A percentile compares a stretch with the other conserved stretches of the same genome.
Conservation (phyloP, 177 flowering plant species). For the Tripterygium wilfordii region DNA sequence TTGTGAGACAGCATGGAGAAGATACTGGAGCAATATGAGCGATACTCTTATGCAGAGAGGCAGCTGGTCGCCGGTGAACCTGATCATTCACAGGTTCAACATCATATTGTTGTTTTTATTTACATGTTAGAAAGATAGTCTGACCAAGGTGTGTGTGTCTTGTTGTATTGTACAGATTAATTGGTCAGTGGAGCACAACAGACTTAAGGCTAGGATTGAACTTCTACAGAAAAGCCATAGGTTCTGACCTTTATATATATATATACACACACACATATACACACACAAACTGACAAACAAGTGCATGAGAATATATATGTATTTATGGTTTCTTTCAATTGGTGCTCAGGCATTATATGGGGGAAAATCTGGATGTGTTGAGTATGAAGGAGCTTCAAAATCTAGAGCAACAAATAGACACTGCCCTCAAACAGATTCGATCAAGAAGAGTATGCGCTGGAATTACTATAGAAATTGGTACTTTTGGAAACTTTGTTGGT, state of each 20-base stretch:
- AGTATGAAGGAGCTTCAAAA: conserved; percentile 60
- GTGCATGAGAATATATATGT: too few species aligned
- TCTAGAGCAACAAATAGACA: conserved; percentile 73
- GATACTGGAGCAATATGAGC: conserved; percentile 70
- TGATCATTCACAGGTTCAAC: conserved; percentile 40
- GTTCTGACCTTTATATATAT: too few species aligned
- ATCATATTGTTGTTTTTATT: too few species aligned
- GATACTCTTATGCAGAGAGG: conserved; percentile 60
- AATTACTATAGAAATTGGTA: too few species aligned
- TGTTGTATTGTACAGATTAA: conserved; percentile 30
- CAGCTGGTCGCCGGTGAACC: conserved; percentile 29
- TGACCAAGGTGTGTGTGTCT: too few species aligned
- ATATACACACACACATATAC: too few species aligned
- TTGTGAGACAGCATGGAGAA: conserved; percentile 71
- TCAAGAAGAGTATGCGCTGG: conserved; percentile 50
- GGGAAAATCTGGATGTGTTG: conserved; percentile 56
- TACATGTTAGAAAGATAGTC: too few species aligned
- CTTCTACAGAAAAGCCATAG: conserved; percentile 56
- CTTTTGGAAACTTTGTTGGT: too few species aligned
- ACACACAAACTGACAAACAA: too few species aligned
- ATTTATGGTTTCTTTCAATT: too few species aligned
- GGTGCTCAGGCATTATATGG: conserved; percentile 65
- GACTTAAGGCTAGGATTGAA: conserved; percentile 59
- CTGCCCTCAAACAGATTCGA: conserved; percentile 59
- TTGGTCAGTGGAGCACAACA: conserved; percentile 53